A percentile compares a stretch with the other conserved stretches of the same genome.
Evolutionary conservation across 192 early-diverging fungal genomes (phyloP).

Genomic region (Backusella psychrophila): DNA sequence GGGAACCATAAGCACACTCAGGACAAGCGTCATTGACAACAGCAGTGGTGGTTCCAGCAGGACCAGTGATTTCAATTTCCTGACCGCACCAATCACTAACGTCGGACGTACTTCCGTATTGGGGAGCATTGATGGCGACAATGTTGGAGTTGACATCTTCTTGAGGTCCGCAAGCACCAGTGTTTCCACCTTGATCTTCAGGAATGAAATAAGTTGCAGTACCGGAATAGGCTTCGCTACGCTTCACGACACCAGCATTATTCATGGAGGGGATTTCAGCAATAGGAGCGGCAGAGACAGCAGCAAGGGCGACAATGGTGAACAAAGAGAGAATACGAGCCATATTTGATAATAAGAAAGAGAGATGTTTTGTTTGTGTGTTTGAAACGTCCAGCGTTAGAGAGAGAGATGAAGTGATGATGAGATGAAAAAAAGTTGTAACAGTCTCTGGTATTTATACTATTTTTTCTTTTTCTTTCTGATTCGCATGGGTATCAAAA

Average conservation of each 20-base stretch:
- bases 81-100: conserved; percentile 28
- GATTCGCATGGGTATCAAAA: background rate
- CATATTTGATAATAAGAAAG: background rate
- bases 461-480: background rate
- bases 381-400: conserved; percentile 20
- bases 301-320: conserved; percentile 15
- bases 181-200: conserved; percentile 21
- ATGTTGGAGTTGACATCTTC: conserved; percentile 7
- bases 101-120: conserved; percentile 22
- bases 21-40: conserved; percentile 54
- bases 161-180: conserved; percentile 21
- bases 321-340: conserved; percentile 9
- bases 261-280: background rate
- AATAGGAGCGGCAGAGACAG: conserved; percentile 4
- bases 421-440: background rate
- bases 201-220: conserved; percentile 31
- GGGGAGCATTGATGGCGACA: conserved; percentile 23
- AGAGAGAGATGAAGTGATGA: background rate
- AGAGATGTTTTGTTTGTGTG: background rate
- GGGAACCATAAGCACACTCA: conserved; percentile 43
- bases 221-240: conserved; percentile 8
- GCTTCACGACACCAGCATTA: background rate
- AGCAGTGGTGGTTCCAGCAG: conserved; percentile 45
- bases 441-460: background rate
- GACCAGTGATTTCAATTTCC: conserved; percentile 18